Base-by-base conservation (phyloP, 2,329 filamentous ascomycete genomes). In the Alternaria triticimaculans region DNA sequence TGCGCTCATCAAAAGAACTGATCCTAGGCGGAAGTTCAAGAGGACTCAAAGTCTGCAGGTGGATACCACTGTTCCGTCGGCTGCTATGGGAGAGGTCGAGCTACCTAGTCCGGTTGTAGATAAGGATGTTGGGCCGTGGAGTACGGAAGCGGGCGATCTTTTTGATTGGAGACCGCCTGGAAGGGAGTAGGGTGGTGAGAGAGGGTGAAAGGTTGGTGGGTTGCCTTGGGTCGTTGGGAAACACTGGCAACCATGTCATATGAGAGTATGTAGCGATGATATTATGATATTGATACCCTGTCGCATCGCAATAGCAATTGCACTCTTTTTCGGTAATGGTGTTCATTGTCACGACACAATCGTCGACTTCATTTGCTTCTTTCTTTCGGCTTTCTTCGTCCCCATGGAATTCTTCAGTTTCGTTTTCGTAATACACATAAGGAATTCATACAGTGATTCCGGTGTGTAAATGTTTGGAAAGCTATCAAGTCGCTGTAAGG, bases 131-230 rank as follows among this genome's bases (percentile, higher is more conserved):
- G 89, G 89, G 3, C 87, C 90, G 0, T 92, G 90, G 90, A 92
- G 89, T 69, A 85, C 84, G 23, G 90, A 92, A 73, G 89, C 90
- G 1, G 84, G 87, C 67, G 90, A 92, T 75, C 73, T 92, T 50
- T 86, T 92, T 65, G 88, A 87, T 72, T 87, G 84, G 72, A 83
- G 87, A 51, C 90, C 89, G 37, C 81, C 76, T 3, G 51, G 26
- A 1, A 48, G 51, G 25, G 45, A 12, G 15, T 60, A 60, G 43
- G 18, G 15, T n/a, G 9, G 21, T 3, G n/a, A 9, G 18, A 15
- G 48, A 33, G n/a, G 2, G 4, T 5, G 18, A 12, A 21, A 11
- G 26, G 11, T 18, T 21, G 26, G n/a, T 20, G 48, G 18, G 3
- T 26, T 14, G 14, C 9, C 15, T n/a, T 21, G 26, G n/a, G 12